Conservation (phyloP, 2,329 filamentous ascomycete genomes). For the Claviceps pazoutovae region DNA sequence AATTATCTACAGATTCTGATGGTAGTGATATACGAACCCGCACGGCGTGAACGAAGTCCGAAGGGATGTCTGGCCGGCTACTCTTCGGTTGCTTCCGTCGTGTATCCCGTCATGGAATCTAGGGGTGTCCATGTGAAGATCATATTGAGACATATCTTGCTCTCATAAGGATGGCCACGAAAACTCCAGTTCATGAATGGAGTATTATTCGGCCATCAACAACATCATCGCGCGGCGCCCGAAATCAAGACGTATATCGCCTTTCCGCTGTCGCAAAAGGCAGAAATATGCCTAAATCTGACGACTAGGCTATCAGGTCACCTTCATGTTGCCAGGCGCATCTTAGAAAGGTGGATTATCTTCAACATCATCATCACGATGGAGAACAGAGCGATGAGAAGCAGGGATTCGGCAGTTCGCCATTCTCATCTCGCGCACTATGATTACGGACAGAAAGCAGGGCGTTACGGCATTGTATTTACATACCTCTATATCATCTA, state of each 20-base stretch:
- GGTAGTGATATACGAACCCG: conserved; percentile 34
- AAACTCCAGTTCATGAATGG: neutral
- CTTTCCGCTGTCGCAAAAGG: neutral
- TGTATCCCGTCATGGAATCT: neutral
- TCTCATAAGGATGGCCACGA: neutral
- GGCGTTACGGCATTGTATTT: neutral
- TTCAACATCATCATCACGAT: neutral
- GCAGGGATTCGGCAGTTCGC: too few species aligned
- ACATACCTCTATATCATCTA: neutral
- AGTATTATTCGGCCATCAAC: neutral
- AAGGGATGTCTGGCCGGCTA: neutral
- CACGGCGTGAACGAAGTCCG: conserved; percentile 40
- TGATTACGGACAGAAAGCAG: neutral
- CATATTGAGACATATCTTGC: neutral
- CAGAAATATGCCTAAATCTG: neutral
- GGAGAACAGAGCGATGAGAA: neutral
- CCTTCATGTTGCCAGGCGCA: neutral
- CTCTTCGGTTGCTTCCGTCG: neutral
- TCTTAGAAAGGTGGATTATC: neutral
- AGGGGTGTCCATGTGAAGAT: neutral
- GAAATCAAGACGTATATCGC: neutral
- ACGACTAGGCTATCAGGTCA: neutral
- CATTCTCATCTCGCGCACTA: neutral
- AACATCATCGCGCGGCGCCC: neutral
- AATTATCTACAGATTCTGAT: conserved; percentile 23